phyloP scores from a whole-genome alignment of 2,329 filamentous ascomycete genomes.

The Fusarium graminum region DNA sequence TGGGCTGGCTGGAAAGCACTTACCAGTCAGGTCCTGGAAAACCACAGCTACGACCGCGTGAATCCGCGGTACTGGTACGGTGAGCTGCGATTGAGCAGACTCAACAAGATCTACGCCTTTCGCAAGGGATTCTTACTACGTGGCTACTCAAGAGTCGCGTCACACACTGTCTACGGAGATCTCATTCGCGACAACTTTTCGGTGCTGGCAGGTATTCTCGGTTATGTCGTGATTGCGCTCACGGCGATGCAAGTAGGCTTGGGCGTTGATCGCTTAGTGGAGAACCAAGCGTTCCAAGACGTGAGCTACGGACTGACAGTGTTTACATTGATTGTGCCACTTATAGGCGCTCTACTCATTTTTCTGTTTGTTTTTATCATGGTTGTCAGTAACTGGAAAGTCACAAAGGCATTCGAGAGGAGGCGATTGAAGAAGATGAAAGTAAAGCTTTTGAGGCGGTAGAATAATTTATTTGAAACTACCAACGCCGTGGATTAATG shows the following conservation, averaged over 20 bases:
- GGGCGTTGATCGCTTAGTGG: slow-evolving; percentile 14
- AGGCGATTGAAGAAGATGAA: slow-evolving; percentile 30
- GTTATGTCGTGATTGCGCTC: slow-evolving; percentile 39
- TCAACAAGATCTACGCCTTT: slow-evolving; percentile 51
- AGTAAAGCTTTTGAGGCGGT: slow-evolving; percentile 5
- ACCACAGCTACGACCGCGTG: slow-evolving; percentile 50
- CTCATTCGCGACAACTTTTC: slow-evolving; percentile 39
- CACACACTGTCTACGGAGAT: slow-evolving; percentile 35
- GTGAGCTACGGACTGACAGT: slow-evolving; percentile 35
- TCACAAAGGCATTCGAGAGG: slow-evolving; percentile 31
- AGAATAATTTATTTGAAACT: not conserved
- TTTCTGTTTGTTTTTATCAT: slow-evolving; percentile 36
- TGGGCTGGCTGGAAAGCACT: slow-evolving; percentile 57
- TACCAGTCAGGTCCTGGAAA: slow-evolving; percentile 44
- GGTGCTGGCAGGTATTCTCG: slow-evolving; percentile 35
- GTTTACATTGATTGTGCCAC: slow-evolving; percentile 33
- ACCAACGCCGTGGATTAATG: not conserved
- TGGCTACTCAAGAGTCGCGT: slow-evolving; percentile 37
- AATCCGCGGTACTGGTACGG: slow-evolving; percentile 57
- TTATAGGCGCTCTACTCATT: slow-evolving; percentile 29
- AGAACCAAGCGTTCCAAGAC: slow-evolving; percentile 22
- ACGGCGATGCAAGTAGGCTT: slow-evolving; percentile 39
- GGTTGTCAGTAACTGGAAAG: slow-evolving; percentile 36
- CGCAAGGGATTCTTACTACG: slow-evolving; percentile 30
- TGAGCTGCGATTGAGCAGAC: slow-evolving; percentile 57